These are phyloP conservation scores for Grigorovia yakushimaensis DNA, from an alignment of 805 yeast genomes.

Conservation along the genomic window DNA sequence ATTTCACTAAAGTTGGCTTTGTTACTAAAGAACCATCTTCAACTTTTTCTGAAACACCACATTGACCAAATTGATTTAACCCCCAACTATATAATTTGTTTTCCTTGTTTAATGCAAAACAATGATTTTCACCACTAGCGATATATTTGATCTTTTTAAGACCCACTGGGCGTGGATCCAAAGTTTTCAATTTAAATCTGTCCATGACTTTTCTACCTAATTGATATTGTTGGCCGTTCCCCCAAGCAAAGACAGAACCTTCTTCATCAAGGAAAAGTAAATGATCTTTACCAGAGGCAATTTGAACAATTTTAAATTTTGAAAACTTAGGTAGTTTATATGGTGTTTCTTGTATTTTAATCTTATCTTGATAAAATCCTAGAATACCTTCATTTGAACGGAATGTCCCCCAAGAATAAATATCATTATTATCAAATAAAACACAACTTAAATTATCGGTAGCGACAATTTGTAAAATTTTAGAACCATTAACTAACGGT, in stretches of 20 bases:
- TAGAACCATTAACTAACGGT: constrained; percentile 38
- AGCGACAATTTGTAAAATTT: constrained; percentile 75
- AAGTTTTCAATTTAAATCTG: constrained; percentile 60
- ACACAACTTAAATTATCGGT: constrained; percentile 87
- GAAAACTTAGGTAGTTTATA: constrained; percentile 37
- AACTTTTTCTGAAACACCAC: constrained; percentile 69
- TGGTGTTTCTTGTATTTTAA: constrained; percentile 59
- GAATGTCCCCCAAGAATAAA: constrained; percentile 97
- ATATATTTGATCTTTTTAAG: constrained; percentile 67
- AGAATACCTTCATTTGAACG: constrained; percentile 86
- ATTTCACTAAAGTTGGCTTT: constrained; percentile 65
- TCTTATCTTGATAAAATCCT: constrained; percentile 60
- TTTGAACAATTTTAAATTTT: constrained; percentile 61
- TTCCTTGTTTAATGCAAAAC: constrained; percentile 76
- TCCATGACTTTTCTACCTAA: constrained; percentile 79
- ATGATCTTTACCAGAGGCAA: constrained; percentile 93
- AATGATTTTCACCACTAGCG: constrained; percentile 91
- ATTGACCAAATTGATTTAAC: constrained; percentile 91
- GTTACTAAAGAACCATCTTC: constrained; percentile 80
- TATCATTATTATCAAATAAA: constrained; percentile 69
- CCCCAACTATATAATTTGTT: constrained; percentile 87
- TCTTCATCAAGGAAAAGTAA: constrained; percentile 69
- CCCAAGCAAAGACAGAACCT: constrained; percentile 94
- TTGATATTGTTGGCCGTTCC: constrained; percentile 89
- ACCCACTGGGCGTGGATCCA: constrained; percentile 79